Percentiles rank a stretch among this genome's conserved stretches.
These are phyloP conservation scores for Yamadazyma phyllophila DNA, from an alignment of 805 yeast genomes.

Conservation along the genomic window DNA sequence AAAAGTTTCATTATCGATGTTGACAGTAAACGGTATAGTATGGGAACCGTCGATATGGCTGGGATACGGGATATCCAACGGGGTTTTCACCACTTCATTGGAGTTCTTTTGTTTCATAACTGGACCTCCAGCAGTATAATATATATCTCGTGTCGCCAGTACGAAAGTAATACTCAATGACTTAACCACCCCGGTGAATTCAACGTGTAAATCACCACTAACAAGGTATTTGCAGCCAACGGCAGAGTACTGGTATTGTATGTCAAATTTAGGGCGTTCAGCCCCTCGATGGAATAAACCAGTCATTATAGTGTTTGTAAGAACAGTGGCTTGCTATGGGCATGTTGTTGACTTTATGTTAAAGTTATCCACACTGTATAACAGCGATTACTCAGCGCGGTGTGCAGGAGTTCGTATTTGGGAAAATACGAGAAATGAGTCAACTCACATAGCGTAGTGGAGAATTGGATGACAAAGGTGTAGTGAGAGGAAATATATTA, in stretches of 20 bases:
- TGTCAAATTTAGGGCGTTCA: neutral
- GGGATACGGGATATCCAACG: neutral
- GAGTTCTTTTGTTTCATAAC: neutral
- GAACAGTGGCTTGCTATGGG: too few relatives aligned
- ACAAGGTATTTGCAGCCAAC: slow-evolving; percentile 1
- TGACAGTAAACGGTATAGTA: neutral
- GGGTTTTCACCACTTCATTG: neutral
- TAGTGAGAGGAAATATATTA: too few relatives aligned
- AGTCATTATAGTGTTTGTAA: too few relatives aligned
- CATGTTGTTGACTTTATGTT: too few relatives aligned
- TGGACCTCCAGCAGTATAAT: slow-evolving; percentile 2
- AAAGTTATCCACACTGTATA: too few relatives aligned
- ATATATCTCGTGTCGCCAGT: neutral
- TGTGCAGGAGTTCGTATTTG: too few relatives aligned
- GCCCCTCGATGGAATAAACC: too few relatives aligned
- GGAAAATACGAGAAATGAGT: too few relatives aligned
- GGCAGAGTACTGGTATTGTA: neutral
- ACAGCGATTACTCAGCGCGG: too few relatives aligned
- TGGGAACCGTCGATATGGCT: neutral
- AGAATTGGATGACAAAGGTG: too few relatives aligned
- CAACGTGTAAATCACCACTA: neutral
- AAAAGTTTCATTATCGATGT: neutral
- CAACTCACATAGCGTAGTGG: too few relatives aligned
- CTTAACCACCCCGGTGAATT: neutral
- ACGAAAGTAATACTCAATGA: neutral